Percentiles rank a stretch among this genome's conserved stretches.
These are phyloP conservation scores for Solanum hybrid DNA, from an alignment of 305 asterid genomes.

Conservation along the genomic window DNA sequence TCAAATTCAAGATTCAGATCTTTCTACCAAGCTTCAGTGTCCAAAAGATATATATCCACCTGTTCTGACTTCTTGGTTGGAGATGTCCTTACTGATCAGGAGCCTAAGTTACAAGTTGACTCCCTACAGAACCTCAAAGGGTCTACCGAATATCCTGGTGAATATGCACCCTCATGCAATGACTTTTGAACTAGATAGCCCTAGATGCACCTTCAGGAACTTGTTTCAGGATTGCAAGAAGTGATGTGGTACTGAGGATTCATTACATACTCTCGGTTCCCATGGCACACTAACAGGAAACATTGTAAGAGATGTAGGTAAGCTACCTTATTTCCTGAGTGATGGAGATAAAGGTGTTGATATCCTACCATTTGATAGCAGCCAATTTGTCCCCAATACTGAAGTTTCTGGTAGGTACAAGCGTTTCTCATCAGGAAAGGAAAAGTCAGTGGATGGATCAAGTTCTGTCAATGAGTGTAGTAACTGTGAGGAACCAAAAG, in stretches of 20 bases:
- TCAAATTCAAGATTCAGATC: neutral
- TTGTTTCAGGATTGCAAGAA: neutral
- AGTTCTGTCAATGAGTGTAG: neutral
- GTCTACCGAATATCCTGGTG: constrained; percentile 13
- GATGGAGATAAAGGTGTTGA: neutral
- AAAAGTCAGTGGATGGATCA: constrained; percentile 10
- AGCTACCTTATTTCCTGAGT: neutral
- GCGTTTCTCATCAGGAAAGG: constrained; percentile 14
- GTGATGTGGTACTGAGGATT: neutral
- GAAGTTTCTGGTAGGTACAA: constrained; percentile 13
- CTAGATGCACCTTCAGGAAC: neutral
- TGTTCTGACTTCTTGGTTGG: constrained; percentile 11
- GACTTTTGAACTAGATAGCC: constrained; percentile 7
- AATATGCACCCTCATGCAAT: constrained; percentile 8
- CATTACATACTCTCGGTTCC: constrained; percentile 1
- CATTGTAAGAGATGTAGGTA: constrained; percentile 3
- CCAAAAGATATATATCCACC: neutral
- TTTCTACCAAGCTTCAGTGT: constrained; percentile 11
- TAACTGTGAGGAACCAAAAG: constrained; percentile 3
- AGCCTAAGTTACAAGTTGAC: constrained; percentile 3
- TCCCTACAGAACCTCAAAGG: neutral
- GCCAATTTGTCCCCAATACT: constrained; percentile 6
- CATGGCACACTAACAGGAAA: neutral
- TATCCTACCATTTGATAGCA: neutral
- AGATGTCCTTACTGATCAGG: constrained; percentile 9